Conservation (phyloP, 345 rosid species). For the Gossypium arboreum region DNA sequence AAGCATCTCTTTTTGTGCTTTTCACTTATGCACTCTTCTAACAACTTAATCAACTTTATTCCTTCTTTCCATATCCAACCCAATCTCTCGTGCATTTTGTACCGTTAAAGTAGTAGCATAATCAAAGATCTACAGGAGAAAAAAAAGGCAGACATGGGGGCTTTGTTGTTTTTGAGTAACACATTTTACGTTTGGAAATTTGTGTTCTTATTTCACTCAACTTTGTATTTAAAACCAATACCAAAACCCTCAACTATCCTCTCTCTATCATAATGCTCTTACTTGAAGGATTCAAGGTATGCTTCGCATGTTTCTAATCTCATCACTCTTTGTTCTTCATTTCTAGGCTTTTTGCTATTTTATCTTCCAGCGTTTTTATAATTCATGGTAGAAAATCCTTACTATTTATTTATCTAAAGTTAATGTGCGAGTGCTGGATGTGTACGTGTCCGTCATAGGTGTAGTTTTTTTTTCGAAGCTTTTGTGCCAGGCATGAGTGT, state of each 20-base stretch:
- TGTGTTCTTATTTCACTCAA: background rate
- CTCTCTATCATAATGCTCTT: background rate
- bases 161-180: slow-evolving; percentile 26
- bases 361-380: background rate
- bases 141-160: slow-evolving; percentile 28
- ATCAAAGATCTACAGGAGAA: slow-evolving; percentile 14
- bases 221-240: background rate
- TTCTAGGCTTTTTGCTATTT: background rate
- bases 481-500: too few species aligned
- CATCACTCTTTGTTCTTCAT: background rate
- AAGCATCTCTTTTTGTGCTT: slow-evolving; percentile 13
- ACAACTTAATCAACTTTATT: slow-evolving; percentile 16
- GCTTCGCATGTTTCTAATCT: background rate
- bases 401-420: background rate
- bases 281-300: slow-evolving; percentile 8
- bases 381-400: background rate
- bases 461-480: too few species aligned
- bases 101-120: slow-evolving; percentile 24
- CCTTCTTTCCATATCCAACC: background rate
- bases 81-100: slow-evolving; percentile 2
- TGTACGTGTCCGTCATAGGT: too few species aligned
- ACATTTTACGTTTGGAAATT: background rate
- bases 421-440: too few species aligned
- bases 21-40: slow-evolving; percentile 19
- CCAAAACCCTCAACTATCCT: background rate